Base-by-base conservation (phyloP, 1,284 basidiomycete species). In the Rhodotorula mucilaginosa region DNA sequence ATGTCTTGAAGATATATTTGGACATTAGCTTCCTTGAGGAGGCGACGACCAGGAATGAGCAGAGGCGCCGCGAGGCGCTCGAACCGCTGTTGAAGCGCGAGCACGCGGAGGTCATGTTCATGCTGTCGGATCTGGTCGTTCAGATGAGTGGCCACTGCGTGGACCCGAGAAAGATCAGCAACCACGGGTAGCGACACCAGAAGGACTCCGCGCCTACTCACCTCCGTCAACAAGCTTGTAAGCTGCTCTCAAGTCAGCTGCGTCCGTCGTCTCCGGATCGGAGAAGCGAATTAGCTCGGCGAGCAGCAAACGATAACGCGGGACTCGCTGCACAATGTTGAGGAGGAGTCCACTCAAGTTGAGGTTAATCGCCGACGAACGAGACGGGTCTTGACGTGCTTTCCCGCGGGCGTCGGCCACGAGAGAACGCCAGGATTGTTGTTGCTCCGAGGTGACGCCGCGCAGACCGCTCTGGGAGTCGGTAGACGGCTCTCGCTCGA, bases 311-410 rank as follows among this genome's bases (percentile, higher is more conserved):
- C 92, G 83, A 78, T 93, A 94, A 68, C 92, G 85, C 16, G 92
- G 92, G 80, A 92, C 92, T 60, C 92, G 85, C 81, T 94, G 92
- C 1, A 94, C 89, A 61, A 92, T 88, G 8, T 88, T 91, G 67
- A 94, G 83, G n/a, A 94, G 84, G 88, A 92, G 92, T 76, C 92
- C 90, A 19, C 88, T 83, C 44, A 94, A 83, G 74, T 88, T 89
- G 61, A 93, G 68, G 84, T 80, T 87, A 87, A 90, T 90, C n/a
- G 84, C 83, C n/a, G n/a, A n/a, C 26, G 54, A 12, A n/a, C 23
- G 26, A 26, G 26, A 12, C 13, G 54, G n/a, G 13, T 15, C 12
- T 86, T 85, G 74, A 90, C 86, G 7, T 6, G 5, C 4, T 0
- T 31, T 7, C 29, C 23, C 18, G 23, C 13, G 16, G 16, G 34